Conservation (phyloP, 306 rosid genomes). For the Dryas alaskensis region DNA sequence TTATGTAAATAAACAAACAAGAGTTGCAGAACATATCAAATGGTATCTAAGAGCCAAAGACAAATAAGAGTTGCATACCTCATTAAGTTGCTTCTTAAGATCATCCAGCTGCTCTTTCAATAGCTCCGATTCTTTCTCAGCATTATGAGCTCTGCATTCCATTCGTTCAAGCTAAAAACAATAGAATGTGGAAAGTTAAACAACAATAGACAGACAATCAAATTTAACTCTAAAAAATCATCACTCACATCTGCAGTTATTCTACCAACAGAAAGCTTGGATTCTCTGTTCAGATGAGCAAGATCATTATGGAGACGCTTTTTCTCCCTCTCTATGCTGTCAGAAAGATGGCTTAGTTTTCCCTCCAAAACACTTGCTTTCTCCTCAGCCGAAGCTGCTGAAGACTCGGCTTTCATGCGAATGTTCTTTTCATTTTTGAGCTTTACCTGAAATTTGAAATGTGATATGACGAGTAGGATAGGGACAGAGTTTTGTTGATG, state of each 20-base stretch:
- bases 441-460: slow-evolving; percentile 54
- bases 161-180: slow-evolving; percentile 64
- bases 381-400: slow-evolving; percentile 62
- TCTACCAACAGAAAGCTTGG: slow-evolving; percentile 67
- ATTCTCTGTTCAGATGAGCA: slow-evolving; percentile 60
- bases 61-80: slow-evolving; percentile 48
- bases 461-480: slow-evolving; percentile 5
- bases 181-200: slow-evolving; percentile 28
- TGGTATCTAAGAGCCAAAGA: slow-evolving; percentile 4
- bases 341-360: slow-evolving; percentile 57
- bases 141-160: slow-evolving; percentile 73
- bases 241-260: slow-evolving; percentile 61
- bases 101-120: slow-evolving; percentile 65
- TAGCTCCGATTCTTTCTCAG: slow-evolving; percentile 69
- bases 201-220: slow-evolving; percentile 3
- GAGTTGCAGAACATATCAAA: neutral
- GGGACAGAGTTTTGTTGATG: neutral
- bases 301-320: slow-evolving; percentile 51
- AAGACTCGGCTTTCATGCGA: slow-evolving; percentile 68
- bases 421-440: slow-evolving; percentile 62
- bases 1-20: neutral
- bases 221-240: slow-evolving; percentile 16
- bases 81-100: slow-evolving; percentile 57
- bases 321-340: slow-evolving; percentile 61
- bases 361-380: slow-evolving; percentile 55